A percentile compares a stretch with the other conserved stretches of the same genome.
Conservation (phyloP, 148 eudicot genomes). For the Rhododendron griersonianum region DNA sequence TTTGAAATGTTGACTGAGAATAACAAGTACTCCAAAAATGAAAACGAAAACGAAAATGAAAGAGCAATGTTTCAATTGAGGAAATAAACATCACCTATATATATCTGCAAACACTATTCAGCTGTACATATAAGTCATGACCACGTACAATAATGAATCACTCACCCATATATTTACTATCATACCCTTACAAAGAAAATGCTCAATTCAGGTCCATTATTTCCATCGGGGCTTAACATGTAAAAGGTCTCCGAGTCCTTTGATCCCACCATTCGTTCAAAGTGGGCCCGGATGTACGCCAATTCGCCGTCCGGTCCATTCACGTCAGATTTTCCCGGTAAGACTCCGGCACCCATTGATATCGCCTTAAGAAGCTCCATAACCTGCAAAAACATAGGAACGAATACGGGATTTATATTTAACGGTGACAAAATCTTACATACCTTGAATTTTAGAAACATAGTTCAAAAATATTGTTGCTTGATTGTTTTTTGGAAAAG, state of each 20-base stretch:
- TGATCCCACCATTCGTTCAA: constrained; percentile 66
- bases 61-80: too few species aligned
- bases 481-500: too few species aligned
- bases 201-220: constrained; percentile 64
- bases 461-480: too few species aligned
- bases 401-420: not conserved
- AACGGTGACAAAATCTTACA: too few species aligned
- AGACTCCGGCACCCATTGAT: constrained; percentile 76
- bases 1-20: too few species aligned
- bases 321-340: constrained; percentile 42
- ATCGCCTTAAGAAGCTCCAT: constrained; percentile 65
- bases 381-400: constrained; percentile 27
- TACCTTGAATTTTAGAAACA: too few species aligned
- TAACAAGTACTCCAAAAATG: too few species aligned
- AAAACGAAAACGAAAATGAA: too few species aligned
- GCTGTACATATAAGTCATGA: too few species aligned
- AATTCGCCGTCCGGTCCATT: constrained; percentile 64
- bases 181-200: constrained; percentile 74
- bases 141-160: too few species aligned
- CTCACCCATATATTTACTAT: not conserved
- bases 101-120: too few species aligned
- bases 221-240: constrained; percentile 73
- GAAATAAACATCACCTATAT: too few species aligned
- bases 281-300: constrained; percentile 64
- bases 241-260: constrained; percentile 74